These are phyloP conservation scores for Boletus albobrunnescens DNA, from an alignment of 1,284 basidiomycete species.

Conservation along the genomic window DNA sequence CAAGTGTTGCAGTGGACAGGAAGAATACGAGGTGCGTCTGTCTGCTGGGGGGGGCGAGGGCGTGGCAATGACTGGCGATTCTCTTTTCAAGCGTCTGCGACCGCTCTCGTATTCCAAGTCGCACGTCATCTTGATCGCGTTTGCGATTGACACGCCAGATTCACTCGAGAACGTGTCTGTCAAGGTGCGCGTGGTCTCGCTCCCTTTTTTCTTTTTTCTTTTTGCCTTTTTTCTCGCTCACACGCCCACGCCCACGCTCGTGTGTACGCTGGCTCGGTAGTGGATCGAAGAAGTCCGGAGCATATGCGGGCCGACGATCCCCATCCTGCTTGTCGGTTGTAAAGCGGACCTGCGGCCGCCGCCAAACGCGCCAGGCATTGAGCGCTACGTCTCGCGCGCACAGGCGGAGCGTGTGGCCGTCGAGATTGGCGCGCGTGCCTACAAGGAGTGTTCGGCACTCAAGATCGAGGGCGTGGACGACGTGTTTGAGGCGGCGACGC, in stretches of 20 bases:
- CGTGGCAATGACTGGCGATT: background rate
- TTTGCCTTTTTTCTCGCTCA: too few relatives aligned
- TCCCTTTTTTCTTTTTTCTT: background rate
- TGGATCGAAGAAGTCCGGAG: slow-evolving; percentile 97
- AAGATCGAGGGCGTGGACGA: slow-evolving; percentile 93
- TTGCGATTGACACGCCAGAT: slow-evolving; percentile 94
- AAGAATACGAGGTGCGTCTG: slow-evolving; percentile 73
- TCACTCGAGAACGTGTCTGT: slow-evolving; percentile 92
- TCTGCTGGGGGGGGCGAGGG: background rate
- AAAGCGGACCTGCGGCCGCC: slow-evolving; percentile 78
- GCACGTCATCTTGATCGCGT: slow-evolving; percentile 97
- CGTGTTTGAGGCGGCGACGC: slow-evolving; percentile 91
- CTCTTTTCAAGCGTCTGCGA: slow-evolving; percentile 85
- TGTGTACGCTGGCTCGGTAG: too few relatives aligned
- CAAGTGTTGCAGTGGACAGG: slow-evolving; percentile 82
- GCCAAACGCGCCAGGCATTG: slow-evolving; percentile 38
- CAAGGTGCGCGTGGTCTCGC: slow-evolving; percentile 69
- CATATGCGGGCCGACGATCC: slow-evolving; percentile 82
- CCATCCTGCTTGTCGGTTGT: slow-evolving; percentile 83
- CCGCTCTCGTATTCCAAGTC: slow-evolving; percentile 97
- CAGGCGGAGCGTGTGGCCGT: slow-evolving; percentile 77
- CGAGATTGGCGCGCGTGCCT: slow-evolving; percentile 82
- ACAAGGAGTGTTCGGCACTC: slow-evolving; percentile 91
- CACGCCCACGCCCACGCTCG: too few relatives aligned
- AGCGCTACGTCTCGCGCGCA: slow-evolving; percentile 62